These are phyloP conservation scores for Carpinus fangiana DNA, from an alignment of 306 rosid genomes.

Conservation along the genomic window DNA sequence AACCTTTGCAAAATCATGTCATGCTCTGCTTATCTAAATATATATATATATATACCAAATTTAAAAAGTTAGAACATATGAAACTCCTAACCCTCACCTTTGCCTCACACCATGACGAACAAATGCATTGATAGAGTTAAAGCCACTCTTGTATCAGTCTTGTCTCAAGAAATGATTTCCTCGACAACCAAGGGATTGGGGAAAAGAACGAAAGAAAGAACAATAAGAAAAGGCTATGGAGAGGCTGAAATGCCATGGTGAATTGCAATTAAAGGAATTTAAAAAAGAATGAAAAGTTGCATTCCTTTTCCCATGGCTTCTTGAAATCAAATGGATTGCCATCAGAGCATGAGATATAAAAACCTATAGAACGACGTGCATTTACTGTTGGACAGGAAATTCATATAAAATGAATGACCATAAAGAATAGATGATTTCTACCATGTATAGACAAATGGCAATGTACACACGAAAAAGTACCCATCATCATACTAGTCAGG, in stretches of 20 bases:
- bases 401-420: background rate
- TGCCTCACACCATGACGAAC: background rate
- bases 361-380: background rate
- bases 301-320: background rate
- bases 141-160: conserved; percentile 4
- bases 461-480: background rate
- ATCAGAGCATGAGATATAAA: conserved; percentile 2
- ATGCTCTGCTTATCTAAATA: background rate
- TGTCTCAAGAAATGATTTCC: conserved; percentile 13
- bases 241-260: background rate
- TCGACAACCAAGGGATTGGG: conserved; percentile 4
- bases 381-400: background rate
- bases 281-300: background rate
- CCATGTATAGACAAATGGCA: background rate
- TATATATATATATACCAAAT: background rate
- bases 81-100: background rate
- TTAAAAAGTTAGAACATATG: background rate
- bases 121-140: background rate
- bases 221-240: background rate
- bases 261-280: background rate
- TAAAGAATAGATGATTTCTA: background rate
- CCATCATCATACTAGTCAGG: background rate
- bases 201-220: background rate
- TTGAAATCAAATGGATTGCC: background rate
- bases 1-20: background rate